These are phyloP conservation scores for Bryoerythrophyllum caledonicum DNA, from an alignment of 225 moss, liverwort and hornwort genomes.

Conservation along the genomic window DNA sequence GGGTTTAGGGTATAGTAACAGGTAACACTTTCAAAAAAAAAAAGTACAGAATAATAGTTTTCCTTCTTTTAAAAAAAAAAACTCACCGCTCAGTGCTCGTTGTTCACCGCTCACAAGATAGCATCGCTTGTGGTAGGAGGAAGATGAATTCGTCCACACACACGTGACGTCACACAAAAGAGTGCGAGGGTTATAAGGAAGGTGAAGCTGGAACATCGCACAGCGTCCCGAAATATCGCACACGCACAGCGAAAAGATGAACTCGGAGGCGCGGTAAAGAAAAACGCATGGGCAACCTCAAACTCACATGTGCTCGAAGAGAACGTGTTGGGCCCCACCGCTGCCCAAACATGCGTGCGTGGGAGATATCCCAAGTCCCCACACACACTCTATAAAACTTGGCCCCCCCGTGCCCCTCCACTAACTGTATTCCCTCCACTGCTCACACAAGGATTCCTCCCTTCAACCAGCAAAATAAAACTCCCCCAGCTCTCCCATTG, in stretches of 20 bases:
- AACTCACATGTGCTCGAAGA: not conserved
- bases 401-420: not conserved
- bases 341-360: not conserved
- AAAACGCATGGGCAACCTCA: not conserved
- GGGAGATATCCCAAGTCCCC: not conserved
- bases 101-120: not conserved
- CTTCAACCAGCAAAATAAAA: not conserved
- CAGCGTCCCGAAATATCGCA: not conserved
- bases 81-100: too few relatives aligned
- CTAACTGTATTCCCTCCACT: too few relatives aligned
- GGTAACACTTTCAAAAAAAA: too few relatives aligned
- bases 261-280: not conserved
- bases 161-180: not conserved
- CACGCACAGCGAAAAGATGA: not conserved
- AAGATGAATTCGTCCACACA: not conserved
- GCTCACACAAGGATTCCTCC: too few relatives aligned
- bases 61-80: too few relatives aligned
- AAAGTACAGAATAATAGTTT: too few relatives aligned
- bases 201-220: not conserved
- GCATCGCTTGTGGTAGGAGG: not conserved
- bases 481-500: too few relatives aligned
- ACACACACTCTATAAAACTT: not conserved
- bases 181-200: too few relatives aligned
- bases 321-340: not conserved
- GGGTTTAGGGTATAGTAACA: too few relatives aligned